Conservation (phyloP, 2,329 filamentous ascomycete genomes). For the Periconia digitata region DNA sequence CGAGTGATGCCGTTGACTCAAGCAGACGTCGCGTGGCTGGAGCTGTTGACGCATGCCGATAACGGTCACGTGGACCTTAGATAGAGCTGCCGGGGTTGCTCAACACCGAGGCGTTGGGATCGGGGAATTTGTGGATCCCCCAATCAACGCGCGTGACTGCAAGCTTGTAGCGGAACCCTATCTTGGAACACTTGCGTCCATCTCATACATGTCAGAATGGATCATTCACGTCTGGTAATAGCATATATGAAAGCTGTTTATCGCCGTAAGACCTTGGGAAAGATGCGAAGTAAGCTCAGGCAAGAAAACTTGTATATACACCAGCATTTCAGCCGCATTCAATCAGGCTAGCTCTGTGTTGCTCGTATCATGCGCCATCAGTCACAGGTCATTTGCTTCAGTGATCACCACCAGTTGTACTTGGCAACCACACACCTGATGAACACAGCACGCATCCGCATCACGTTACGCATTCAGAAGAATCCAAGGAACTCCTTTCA, state of each 20-base stretch:
- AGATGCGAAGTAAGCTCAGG: too few species aligned
- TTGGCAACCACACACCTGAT: not conserved
- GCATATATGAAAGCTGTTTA: too few species aligned
- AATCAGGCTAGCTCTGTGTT: not conserved
- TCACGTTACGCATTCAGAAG: too few species aligned
- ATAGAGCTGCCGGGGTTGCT: conserved; percentile 2
- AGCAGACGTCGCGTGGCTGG: conserved; percentile 11
- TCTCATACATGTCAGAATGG: not conserved
- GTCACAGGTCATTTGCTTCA: not conserved
- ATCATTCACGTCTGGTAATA: too few species aligned
- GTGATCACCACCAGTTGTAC: not conserved
- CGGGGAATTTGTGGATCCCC: not conserved
- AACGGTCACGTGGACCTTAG: conserved; percentile 11
- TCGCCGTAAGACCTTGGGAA: too few species aligned
- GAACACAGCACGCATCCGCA: too few species aligned
- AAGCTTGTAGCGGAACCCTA: too few species aligned
- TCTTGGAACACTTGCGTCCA: too few species aligned
- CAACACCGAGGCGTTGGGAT: not conserved
- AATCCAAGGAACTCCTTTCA: too few species aligned
- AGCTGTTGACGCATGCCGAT: conserved; percentile 7
- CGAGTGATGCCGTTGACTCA: conserved; percentile 6
- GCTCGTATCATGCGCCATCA: not conserved
- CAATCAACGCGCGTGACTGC: too few species aligned
- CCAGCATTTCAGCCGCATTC: not conserved
- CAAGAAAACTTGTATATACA: not conserved